These are phyloP conservation scores for Colletotrichum destructivum DNA, from an alignment of 2,329 filamentous ascomycete genomes.

Conservation along the genomic window DNA sequence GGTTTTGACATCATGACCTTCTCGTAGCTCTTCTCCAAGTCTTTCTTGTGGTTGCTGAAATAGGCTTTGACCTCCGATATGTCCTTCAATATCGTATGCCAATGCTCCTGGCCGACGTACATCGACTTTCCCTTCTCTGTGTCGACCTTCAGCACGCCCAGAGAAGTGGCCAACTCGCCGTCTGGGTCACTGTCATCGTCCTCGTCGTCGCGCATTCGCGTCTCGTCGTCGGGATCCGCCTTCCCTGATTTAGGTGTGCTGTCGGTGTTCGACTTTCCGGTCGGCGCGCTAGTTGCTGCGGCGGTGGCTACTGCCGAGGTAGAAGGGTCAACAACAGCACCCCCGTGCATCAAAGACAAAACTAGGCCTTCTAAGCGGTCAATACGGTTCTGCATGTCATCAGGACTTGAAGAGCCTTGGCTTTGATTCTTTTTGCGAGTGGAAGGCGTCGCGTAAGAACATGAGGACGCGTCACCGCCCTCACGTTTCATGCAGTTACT, in stretches of 20 bases:
- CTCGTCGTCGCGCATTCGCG: conserved; percentile 61
- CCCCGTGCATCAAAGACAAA: conserved; percentile 93
- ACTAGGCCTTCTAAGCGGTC: conserved; percentile 94
- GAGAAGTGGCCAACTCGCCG: conserved; percentile 77
- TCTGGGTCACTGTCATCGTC: conserved; percentile 80
- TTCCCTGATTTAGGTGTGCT: conserved; percentile 60
- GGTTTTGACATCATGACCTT: conserved; percentile 81
- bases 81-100: conserved; percentile 84
- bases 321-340: conserved; percentile 66
- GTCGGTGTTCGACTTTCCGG: conserved; percentile 54
- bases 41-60: conserved; percentile 88
- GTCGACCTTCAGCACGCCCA: conserved; percentile 88
- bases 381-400: conserved; percentile 99
- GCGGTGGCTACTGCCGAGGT: conserved; percentile 52
- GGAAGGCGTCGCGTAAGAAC: conserved; percentile 84
- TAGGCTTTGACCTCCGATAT: conserved; percentile 96
- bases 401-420: conserved; percentile 75
- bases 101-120: conserved; percentile 88
- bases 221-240: conserved; percentile 71
- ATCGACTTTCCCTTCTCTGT: conserved; percentile 82
- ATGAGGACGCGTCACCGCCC: conserved; percentile 83
- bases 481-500: conserved; percentile 96
- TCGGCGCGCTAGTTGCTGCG: conserved; percentile 44
- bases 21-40: conserved; percentile 86
- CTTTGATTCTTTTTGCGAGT: conserved; percentile 81